Conservation (phyloP, 129 eudicot species). For the Flaveria brownii region DNA sequence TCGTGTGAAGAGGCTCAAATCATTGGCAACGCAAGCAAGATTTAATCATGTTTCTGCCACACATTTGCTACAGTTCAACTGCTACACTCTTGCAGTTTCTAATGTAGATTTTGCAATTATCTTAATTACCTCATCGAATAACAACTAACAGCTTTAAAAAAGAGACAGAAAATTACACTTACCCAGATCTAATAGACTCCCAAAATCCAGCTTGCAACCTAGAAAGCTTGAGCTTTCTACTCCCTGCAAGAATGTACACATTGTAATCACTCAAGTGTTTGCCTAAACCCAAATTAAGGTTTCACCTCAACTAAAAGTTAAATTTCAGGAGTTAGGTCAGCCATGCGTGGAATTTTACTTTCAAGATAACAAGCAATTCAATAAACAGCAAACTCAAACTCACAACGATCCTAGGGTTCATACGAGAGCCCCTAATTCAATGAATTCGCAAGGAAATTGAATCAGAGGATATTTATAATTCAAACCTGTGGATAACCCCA, state of each 20-base stretch:
- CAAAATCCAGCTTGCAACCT: constrained; percentile 66
- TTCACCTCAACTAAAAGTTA: not conserved
- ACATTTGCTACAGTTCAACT: not conserved
- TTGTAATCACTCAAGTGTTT: not conserved
- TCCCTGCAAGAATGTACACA: constrained; percentile 44
- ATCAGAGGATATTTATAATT: not conserved
- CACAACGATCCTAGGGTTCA: constrained; percentile 6
- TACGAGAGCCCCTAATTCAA: not conserved
- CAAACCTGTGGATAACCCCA: constrained; percentile 38
- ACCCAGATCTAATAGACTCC: constrained; percentile 97
- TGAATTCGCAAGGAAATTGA: not conserved
- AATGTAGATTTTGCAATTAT: not conserved
- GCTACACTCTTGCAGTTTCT: not conserved
- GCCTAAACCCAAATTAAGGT: not conserved
- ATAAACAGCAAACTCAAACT: not conserved
- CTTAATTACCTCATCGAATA: not conserved
- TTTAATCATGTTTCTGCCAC: not conserved
- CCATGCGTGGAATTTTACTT: not conserved
- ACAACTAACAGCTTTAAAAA: not conserved
- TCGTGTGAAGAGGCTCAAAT: not conserved
- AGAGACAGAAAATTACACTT: constrained; percentile 25
- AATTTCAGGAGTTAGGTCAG: not conserved
- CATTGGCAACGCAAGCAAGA: not conserved
- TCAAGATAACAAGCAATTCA: not conserved
- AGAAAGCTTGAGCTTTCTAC: constrained; percentile 52